Percentiles rank a stretch among this genome's conserved stretches.
phyloP scores from a whole-genome alignment of 352 stramenopile genomes.

The Phytophthora ramorum region DNA sequence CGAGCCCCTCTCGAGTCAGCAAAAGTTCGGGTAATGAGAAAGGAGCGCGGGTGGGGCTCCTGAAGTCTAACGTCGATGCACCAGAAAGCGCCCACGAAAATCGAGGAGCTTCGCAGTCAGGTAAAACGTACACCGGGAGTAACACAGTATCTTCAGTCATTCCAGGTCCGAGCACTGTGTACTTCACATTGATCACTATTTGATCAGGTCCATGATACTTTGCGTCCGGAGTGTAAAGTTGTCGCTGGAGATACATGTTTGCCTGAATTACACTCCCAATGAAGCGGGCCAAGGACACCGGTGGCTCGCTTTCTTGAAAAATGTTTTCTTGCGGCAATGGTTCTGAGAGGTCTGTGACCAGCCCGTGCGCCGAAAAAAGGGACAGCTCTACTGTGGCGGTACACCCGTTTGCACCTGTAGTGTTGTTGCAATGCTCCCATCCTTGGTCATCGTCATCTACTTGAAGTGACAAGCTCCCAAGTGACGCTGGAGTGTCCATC shows the following conservation, averaged over 20 bases:
- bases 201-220: constrained; percentile 53
- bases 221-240: constrained; percentile 35
- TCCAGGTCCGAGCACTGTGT: neutral
- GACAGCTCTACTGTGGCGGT: constrained; percentile 18
- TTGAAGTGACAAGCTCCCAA: constrained; percentile 18
- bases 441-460: constrained; percentile 1
- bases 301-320: neutral
- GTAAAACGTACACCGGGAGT: constrained; percentile 22
- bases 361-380: constrained; percentile 19
- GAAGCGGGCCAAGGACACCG: constrained; percentile 11
- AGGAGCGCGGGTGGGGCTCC: neutral
- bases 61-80: constrained; percentile 8
- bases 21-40: constrained; percentile 24
- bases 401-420: neutral
- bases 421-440: constrained; percentile 7
- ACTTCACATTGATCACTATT: constrained; percentile 39
- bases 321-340: neutral
- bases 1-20: constrained; percentile 29
- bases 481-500: constrained; percentile 13
- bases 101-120: constrained; percentile 11
- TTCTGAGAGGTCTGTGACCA: constrained; percentile 7
- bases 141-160: constrained; percentile 14
- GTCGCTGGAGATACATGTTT: constrained; percentile 23
- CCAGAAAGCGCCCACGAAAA: constrained; percentile 20
- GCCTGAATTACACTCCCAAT: constrained; percentile 12